Percentiles rank a stretch among this genome's conserved stretches.
These are phyloP conservation scores for Asterophora lycoperdoides DNA, from an alignment of 768 basidiomycete species.

Conservation along the genomic window DNA sequence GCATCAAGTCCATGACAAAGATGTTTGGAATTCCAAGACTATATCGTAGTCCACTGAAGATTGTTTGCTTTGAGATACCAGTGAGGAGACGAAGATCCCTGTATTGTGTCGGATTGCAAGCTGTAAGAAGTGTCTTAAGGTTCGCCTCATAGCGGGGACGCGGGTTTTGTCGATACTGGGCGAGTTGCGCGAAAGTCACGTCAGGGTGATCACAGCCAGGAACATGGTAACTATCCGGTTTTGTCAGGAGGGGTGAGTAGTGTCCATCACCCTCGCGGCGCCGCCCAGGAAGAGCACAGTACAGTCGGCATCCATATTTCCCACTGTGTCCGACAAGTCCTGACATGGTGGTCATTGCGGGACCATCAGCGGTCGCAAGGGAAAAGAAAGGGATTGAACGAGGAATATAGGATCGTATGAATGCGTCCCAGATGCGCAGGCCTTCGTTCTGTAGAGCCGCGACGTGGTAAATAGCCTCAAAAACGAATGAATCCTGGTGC, in stretches of 20 bases:
- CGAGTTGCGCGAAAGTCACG: conserved; percentile 11
- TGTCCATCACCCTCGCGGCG: conserved; percentile 12
- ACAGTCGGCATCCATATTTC: too few relatives aligned
- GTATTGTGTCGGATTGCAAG: conserved; percentile 3
- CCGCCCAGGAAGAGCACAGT: too few relatives aligned
- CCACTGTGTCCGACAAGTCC: too few relatives aligned
- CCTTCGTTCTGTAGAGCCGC: too few relatives aligned
- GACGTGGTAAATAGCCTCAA: too few relatives aligned
- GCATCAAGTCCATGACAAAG: too few relatives aligned
- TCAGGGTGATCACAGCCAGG: too few relatives aligned
- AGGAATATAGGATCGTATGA: conserved; percentile 4
- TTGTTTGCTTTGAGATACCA: conserved; percentile 31
- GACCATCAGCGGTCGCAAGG: too few relatives aligned
- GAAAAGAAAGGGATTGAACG: conserved; percentile 18
- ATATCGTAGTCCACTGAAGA: conserved; percentile 30
- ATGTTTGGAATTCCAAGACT: conserved; percentile 28
- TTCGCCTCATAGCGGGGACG: conserved; percentile 2
- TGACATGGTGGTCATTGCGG: too few relatives aligned
- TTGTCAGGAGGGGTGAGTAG: conserved; percentile 29
- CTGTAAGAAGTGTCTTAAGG: neutral
- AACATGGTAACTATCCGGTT: conserved; percentile 24
- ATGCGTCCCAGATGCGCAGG: conserved; percentile 32
- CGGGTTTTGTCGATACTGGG: neutral
- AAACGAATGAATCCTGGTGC: conserved; percentile 6
- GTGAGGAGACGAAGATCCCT: conserved; percentile 21